These are phyloP conservation scores for Chimonanthus salicifolius DNA, from an alignment of 164 flowering plant genomes.

Conservation along the genomic window DNA sequence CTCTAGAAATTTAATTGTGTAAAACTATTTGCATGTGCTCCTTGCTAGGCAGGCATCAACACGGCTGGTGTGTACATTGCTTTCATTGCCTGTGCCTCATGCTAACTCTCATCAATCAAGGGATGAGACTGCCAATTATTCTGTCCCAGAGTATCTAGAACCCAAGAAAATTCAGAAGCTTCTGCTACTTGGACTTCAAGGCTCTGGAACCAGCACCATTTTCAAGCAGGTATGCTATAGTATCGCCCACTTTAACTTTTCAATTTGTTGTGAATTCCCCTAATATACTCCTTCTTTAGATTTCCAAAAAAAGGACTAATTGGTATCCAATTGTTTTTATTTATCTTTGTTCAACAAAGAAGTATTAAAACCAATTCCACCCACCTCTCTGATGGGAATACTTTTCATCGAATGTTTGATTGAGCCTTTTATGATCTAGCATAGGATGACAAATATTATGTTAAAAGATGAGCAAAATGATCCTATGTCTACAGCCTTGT, in stretches of 20 bases:
- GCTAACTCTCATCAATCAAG: slow-evolving; percentile 44
- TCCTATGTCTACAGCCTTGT: no score
- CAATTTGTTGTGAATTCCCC: no score
- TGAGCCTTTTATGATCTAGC: no score
- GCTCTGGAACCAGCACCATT: slow-evolving; percentile 91
- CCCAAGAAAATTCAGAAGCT: slow-evolving; percentile 67
- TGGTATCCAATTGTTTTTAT: no score
- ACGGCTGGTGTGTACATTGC: slow-evolving; percentile 58
- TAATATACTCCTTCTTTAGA: no score
- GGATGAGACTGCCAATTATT: slow-evolving; percentile 57
- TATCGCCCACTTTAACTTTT: neutral
- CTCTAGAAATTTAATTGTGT: neutral
- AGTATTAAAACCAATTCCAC: no score
- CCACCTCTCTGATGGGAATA: no score
- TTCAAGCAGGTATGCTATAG: slow-evolving; percentile 68
- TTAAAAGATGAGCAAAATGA: no score
- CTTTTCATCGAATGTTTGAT: no score
- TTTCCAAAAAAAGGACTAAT: no score
- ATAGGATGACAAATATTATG: no score
- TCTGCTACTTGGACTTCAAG: slow-evolving; percentile 71
- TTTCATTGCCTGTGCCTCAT: slow-evolving; percentile 76
- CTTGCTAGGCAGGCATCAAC: slow-evolving; percentile 64
- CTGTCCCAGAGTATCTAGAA: slow-evolving; percentile 69
- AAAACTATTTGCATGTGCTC: slow-evolving; percentile 13
- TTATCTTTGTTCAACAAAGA: no score